phyloP scores from a whole-genome alignment of 1,284 basidiomycete genomes.

The Sporisorium scitamineum region DNA sequence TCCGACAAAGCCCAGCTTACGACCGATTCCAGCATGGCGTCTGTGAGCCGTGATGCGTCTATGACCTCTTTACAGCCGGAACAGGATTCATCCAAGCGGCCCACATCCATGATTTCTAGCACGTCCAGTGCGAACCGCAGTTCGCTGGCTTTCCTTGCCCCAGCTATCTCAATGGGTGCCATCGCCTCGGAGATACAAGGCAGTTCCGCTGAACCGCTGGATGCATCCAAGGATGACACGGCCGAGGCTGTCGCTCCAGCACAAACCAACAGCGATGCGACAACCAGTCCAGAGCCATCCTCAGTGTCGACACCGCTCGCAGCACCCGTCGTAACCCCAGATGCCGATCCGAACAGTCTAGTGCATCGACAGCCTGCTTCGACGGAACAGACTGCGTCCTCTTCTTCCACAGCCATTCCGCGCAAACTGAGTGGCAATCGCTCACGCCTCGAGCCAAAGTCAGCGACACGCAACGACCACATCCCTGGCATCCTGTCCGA shows the following conservation, averaged over 20 bases:
- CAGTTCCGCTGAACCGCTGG: not conserved
- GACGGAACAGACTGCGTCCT: not conserved
- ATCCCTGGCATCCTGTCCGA: conserved; percentile 42
- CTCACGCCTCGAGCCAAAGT: conserved; percentile 33
- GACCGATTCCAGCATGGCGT: conserved; percentile 2
- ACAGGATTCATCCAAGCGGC: conserved; percentile 11
- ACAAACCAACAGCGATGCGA: not conserved
- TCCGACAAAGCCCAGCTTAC: conserved; percentile 2
- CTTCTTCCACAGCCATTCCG: conserved; percentile 7
- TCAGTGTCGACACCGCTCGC: not conserved
- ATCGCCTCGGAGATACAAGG: conserved; percentile 23
- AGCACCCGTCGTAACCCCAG: not conserved
- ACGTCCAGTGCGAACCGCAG: conserved; percentile 29
- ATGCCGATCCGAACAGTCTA: not conserved
- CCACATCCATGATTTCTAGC: conserved; percentile 37
- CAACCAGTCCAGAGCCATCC: not conserved
- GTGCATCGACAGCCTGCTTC: not conserved
- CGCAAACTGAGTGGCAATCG: conserved; percentile 14
- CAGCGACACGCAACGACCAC: conserved; percentile 32
- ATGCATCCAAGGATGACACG: not conserved
- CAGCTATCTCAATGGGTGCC: conserved; percentile 49
- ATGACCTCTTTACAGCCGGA: not conserved
- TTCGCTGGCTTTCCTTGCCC: conserved; percentile 46
- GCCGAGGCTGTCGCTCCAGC: not conserved
- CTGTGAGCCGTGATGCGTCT: not conserved